Base-by-base conservation (phyloP, 306 rosid species). In the Carpinus fangiana region DNA sequence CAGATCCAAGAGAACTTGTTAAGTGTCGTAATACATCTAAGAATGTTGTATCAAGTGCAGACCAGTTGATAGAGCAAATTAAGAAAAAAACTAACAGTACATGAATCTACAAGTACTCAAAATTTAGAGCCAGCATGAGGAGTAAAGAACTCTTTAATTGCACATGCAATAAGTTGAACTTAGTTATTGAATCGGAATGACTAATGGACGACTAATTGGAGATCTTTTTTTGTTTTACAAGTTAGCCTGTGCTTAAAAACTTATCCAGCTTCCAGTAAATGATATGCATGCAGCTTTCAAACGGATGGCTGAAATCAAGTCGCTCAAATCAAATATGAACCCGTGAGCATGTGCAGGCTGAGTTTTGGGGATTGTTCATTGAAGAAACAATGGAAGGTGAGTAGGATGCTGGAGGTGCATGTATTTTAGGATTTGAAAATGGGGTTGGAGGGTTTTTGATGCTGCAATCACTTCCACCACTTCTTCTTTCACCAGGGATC, bases 1-100 rank as follows among this genome's bases (percentile, higher is more conserved):
- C 83, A n/a, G 83, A 90, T 84, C 98, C 93, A 47, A 82, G 92
- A 61, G 89, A 88, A 76, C 84, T 92, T 60, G 89, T 74, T 16
- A 89, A 84, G 78, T 50, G 48, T 73, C 82, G 88, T 88, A 79
- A 75, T 72, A 78, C 86, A 12, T 84, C 86, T 10, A 84, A 82
- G 67, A 77, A 82, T 79, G 84, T 76, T 51, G 84, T 84, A 74
- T 86, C 87, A 34, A 80, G 46, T 20, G 88, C 89, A 36, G 88
- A 86, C 71, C 74, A 17, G 82, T 79, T 86, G 87, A 85, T 86
- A 57, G 88, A 88, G 79, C 86, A 82, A 73, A 85, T 82, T 64
- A 80, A 84, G 89, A 84, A 84, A 48, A 83, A 78, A 84, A 46
- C 8, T 41, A 78, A 50, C 13, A 16, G 72, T 74, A 60, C 57